phyloP scores from a whole-genome alignment of 805 yeast genomes.

The Teunomyces kruisii region DNA sequence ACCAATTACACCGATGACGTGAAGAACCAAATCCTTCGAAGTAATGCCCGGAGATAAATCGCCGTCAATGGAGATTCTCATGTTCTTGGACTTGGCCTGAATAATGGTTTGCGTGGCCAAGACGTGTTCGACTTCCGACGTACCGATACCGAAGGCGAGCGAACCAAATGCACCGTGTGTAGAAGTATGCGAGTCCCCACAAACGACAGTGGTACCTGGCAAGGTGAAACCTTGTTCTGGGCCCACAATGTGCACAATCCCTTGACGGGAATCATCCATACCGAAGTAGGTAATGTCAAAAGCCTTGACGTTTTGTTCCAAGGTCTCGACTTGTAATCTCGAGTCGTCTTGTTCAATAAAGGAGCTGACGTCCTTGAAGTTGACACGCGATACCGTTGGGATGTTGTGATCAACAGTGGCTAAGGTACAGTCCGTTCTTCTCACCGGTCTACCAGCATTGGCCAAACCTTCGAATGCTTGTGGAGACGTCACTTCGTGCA shows the following conservation, averaged over 20 bases:
- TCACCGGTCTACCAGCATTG: slow-evolving; percentile 82
- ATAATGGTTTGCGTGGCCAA: slow-evolving; percentile 95
- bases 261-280: slow-evolving; percentile 92
- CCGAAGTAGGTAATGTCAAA: slow-evolving; percentile 92
- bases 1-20: slow-evolving; percentile 94
- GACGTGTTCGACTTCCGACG: slow-evolving; percentile 98
- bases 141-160: slow-evolving; percentile 97
- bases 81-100: slow-evolving; percentile 93
- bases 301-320: slow-evolving; percentile 88
- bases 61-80: slow-evolving; percentile 87
- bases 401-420: slow-evolving; percentile 97
- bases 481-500: slow-evolving; percentile 98
- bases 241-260: slow-evolving; percentile 97
- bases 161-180: slow-evolving; percentile 99
- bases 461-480: slow-evolving; percentile 97
- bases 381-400: slow-evolving; percentile 86
- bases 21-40: slow-evolving; percentile 91
- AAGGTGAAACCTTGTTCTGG: slow-evolving; percentile 99
- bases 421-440: slow-evolving; percentile 89
- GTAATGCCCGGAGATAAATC: slow-evolving; percentile 86
- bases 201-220: slow-evolving; percentile 98
- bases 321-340: slow-evolving; percentile 84
- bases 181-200: slow-evolving; percentile 98
- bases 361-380: slow-evolving; percentile 68
- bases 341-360: slow-evolving; percentile 92